These are phyloP conservation scores for Moelleriella libera DNA, from an alignment of 2,329 filamentous ascomycete species.

Conservation along the genomic window DNA sequence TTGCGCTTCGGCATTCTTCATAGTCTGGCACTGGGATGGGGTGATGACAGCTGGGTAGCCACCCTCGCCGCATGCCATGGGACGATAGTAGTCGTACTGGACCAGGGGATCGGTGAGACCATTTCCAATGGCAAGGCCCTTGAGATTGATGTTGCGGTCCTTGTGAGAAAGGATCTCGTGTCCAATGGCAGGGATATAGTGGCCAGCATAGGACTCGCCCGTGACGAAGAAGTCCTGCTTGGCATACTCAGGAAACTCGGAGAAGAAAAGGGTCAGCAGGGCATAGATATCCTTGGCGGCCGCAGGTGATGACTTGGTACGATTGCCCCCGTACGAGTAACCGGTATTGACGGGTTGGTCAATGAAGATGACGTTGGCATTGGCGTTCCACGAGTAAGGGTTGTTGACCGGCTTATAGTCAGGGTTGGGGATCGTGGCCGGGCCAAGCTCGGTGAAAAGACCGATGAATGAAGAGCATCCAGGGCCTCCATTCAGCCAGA, in stretches of 20 bases:
- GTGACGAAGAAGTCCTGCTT: conserved; percentile 94
- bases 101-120: conserved; percentile 85
- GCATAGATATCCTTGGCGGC: conserved; percentile 97
- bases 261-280: conserved; percentile 92
- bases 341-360: conserved; percentile 39
- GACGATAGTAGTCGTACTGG: conserved; percentile 88
- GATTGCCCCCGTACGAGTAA: conserved; percentile 43
- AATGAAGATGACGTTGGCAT: conserved; percentile 55
- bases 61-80: conserved; percentile 94
- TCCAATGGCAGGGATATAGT: conserved; percentile 88
- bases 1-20: conserved; percentile 82
- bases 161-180: conserved; percentile 84
- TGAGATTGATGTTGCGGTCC: conserved; percentile 93
- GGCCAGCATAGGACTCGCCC: conserved; percentile 86
- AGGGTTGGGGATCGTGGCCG: conserved; percentile 47
- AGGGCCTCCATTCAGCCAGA: conserved; percentile 34
- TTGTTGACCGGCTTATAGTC: conserved; percentile 27
- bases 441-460: conserved; percentile 59
- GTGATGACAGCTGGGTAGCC: conserved; percentile 79
- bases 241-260: conserved; percentile 91
- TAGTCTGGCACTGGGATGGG: conserved; percentile 61
- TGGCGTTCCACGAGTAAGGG: conserved; percentile 48
- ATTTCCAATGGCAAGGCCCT: conserved; percentile 90
- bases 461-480: conserved; percentile 19
- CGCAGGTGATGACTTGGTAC: conserved; percentile 81